Evolutionary conservation across 441 rosid species (phyloP).

Genomic region (Metrosideros polymorpha): DNA sequence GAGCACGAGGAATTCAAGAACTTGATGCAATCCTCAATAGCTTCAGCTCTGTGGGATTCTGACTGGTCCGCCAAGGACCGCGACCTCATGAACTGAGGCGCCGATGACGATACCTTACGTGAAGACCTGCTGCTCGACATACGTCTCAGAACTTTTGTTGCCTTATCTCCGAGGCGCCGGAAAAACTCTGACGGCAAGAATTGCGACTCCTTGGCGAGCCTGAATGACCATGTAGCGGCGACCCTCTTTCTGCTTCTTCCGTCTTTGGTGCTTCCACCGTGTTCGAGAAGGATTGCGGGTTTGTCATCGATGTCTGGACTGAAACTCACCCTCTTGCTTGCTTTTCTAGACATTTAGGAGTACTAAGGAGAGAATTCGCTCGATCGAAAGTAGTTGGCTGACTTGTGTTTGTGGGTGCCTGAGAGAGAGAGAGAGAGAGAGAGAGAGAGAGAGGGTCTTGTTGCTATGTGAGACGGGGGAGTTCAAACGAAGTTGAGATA

Average conservation of each 20-base stretch:
- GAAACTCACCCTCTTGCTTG: slow-evolving; percentile 54
- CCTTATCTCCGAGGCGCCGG: slow-evolving; percentile 47
- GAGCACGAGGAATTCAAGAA: slow-evolving; percentile 83
- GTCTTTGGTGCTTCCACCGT: slow-evolving; percentile 10
- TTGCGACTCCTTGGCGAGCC: slow-evolving; percentile 31
- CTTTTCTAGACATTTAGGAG: slow-evolving; percentile 32
- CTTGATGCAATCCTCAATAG: slow-evolving; percentile 85
- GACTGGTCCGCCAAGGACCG: slow-evolving; percentile 56
- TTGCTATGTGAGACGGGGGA: neutral
- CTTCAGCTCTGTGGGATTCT: slow-evolving; percentile 86
- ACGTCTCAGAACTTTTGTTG: slow-evolving; percentile 40
- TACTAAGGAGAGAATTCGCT: neutral
- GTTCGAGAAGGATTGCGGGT: slow-evolving; percentile 31
- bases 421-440: neutral
- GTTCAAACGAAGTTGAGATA: neutral
- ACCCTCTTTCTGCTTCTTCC: slow-evolving; percentile 25
- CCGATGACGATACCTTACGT: slow-evolving; percentile 33
- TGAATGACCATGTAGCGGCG: slow-evolving; percentile 27
- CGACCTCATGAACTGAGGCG: slow-evolving; percentile 50
- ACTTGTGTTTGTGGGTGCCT: neutral
- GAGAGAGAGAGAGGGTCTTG: neutral
- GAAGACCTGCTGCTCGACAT: slow-evolving; percentile 44
- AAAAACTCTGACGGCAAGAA: slow-evolving; percentile 32
- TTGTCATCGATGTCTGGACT: slow-evolving; percentile 41
- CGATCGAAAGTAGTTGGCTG: neutral